A percentile compares a stretch with the other conserved stretches of the same genome.
Conservation (phyloP, 2,329 filamentous ascomycete genomes). For the Trichoderma asperellum region DNA sequence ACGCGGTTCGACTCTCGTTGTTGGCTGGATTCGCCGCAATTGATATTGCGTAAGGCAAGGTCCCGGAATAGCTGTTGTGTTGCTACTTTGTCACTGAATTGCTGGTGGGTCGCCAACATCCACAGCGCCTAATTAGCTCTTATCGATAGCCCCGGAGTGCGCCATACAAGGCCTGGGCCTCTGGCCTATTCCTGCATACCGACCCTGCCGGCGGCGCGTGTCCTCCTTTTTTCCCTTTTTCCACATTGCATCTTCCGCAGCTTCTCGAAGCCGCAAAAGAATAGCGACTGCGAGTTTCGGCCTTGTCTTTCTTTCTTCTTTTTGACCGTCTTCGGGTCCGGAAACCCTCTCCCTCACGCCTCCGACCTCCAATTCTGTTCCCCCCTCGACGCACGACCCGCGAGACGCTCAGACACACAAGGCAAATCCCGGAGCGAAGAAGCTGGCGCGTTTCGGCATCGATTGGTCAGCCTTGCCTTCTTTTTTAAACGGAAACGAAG, state of each 20-base stretch:
- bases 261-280: not conserved
- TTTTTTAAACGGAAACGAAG: not conserved
- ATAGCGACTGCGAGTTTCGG: not conserved
- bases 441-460: slow-evolving; percentile 5
- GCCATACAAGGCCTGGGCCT: not conserved
- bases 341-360: not conserved
- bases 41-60: slow-evolving; percentile 6
- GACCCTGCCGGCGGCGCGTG: slow-evolving; percentile 27
- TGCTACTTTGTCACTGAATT: slow-evolving; percentile 7
- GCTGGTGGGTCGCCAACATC: slow-evolving; percentile 14
- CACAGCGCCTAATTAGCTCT: slow-evolving; percentile 14
- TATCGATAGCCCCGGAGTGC: slow-evolving; percentile 27
- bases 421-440: not conserved
- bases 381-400: not conserved
- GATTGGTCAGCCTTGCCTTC: slow-evolving; percentile 18
- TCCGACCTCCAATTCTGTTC: not conserved
- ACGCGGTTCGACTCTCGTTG: not conserved
- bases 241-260: not conserved
- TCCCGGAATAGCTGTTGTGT: not conserved
- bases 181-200: slow-evolving; percentile 18
- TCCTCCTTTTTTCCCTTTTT: slow-evolving; percentile 12
- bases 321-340: not conserved
- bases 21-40: not conserved
- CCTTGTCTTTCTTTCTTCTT: not conserved
- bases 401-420: slow-evolving; percentile 1